phyloP scores from a whole-genome alignment of 2,329 filamentous ascomycete genomes.

The Arthrobotrys iridis region DNA sequence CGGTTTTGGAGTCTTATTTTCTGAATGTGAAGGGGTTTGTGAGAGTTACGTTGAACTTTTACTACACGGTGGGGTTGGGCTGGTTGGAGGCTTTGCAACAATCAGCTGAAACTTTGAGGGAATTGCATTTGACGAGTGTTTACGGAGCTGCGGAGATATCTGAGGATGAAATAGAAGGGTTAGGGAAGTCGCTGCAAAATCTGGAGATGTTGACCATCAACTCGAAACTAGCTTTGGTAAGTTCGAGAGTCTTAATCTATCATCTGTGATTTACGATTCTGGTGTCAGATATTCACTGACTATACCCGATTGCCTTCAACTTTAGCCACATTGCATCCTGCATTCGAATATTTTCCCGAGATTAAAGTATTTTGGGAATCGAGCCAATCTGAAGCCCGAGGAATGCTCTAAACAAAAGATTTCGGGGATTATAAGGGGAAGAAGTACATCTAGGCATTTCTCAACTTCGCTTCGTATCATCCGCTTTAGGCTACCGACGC shows the following conservation, averaged over 20 bases:
- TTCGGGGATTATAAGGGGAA: background rate
- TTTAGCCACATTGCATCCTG: slow-evolving; percentile 5
- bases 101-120: slow-evolving; percentile 3
- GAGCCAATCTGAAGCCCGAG: background rate
- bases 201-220: slow-evolving; percentile 17
- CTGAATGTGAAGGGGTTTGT: background rate
- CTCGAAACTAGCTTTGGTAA: background rate
- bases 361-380: slow-evolving; percentile 8
- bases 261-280: too few species aligned
- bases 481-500: background rate
- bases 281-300: too few species aligned
- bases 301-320: background rate
- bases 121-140: background rate
- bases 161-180: background rate
- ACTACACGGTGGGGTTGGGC: background rate
- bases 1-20: slow-evolving; percentile 3
- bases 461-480: background rate
- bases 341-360: slow-evolving; percentile 2
- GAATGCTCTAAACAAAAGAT: background rate
- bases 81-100: slow-evolving; percentile 20
- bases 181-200: background rate
- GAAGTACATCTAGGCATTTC: background rate
- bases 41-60: slow-evolving; percentile 1
- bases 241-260: background rate
- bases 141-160: background rate